Evolutionary conservation across 257 asterid genomes (phyloP), one percentile per base, ranked within the genome.

Genomic region (Avicennia marina): DNA sequence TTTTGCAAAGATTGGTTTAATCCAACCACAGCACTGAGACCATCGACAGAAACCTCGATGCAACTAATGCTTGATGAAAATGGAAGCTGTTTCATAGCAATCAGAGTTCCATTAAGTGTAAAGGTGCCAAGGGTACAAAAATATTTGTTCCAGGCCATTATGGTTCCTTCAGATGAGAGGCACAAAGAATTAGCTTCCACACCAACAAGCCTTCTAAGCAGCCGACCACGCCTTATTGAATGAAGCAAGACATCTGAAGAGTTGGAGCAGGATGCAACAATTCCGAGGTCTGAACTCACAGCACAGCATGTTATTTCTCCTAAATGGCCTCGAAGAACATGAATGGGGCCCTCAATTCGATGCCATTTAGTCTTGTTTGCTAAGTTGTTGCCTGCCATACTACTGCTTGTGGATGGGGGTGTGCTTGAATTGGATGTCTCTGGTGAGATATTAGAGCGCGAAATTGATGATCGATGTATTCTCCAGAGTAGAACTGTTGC

Each of bases 201-300:
- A 16, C 87, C 95, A 41, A 41, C 79, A 36, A 93, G 81, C 75
- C 95, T 78, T 73, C 87, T 80, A 32, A 93, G 60, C 74, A 93
- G 75, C 58, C 89, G 79, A n/a, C 99, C 99, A 50, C 79, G 85
- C 75, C 96, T 84, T 58, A 79, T 62, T 12, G 99, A 84, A 77
- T 93, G 99, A 58, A 93, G 69, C 77, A 93, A 76, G 53, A 84
- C 79, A 72, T 86, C 94, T 27, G 97, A 80, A 24, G 94, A 82
- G 55, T 66, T 66, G 48, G 96, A 86, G 73, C 91, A 89, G 4
- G 99, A 93, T 42, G 81, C 97, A 62, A 89, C 87, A 62, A 93
- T 75, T 60, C 99, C 97, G 64, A 93, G 95, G 79, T 93, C 99
- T 43, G 97, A 82, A 75, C 81, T 86, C 55, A 89, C 87, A 54